phyloP scores from a whole-genome alignment of 192 early-diverging fungal species.

The Coemansia sp. region DNA sequence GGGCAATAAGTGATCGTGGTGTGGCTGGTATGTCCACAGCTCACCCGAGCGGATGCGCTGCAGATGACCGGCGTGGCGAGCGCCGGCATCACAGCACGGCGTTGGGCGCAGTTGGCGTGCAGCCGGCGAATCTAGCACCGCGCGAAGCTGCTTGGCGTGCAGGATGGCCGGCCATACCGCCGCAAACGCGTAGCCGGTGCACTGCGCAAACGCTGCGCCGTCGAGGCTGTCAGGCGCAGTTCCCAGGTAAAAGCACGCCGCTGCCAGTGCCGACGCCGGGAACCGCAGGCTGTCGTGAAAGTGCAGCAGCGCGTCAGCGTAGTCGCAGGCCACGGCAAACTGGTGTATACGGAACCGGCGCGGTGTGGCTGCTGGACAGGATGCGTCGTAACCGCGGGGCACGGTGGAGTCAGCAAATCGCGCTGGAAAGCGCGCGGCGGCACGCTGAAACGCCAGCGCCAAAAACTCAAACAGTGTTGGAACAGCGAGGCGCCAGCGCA shows the following conservation, averaged over 20 bases:
- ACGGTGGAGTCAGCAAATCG: conserved; percentile 22
- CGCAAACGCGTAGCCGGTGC: conserved; percentile 33
- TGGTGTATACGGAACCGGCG: conserved; percentile 24
- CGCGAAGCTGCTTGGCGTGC: conserved; percentile 24
- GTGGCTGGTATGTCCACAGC: conserved; percentile 48
- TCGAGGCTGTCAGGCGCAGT: conserved; percentile 24
- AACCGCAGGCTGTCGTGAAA: conserved; percentile 25
- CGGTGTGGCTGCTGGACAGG: conserved; percentile 18
- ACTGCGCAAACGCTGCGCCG: conserved; percentile 20
- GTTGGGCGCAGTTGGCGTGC: conserved; percentile 12
- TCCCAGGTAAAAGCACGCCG: conserved; percentile 46
- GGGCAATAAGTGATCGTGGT: conserved; percentile 36
- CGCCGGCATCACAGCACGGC: conserved; percentile 35
- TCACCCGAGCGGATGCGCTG: conserved; percentile 33
- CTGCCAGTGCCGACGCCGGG: conserved; percentile 37
- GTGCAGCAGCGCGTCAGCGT: conserved; percentile 42
- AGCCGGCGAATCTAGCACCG: conserved; percentile 3
- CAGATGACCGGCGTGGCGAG: conserved; percentile 20
- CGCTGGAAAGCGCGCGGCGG: conserved; percentile 25
- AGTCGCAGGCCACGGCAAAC: conserved; percentile 40
- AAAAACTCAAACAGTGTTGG: conserved; percentile 48
- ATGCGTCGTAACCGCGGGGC: background rate
- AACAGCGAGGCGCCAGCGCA: conserved; percentile 45
- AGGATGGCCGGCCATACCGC: conserved; percentile 21
- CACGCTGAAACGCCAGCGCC: conserved; percentile 41